phyloP scores from a whole-genome alignment of 176 grass and related monocot genomes.

The Dendrocalamus sinicus region DNA sequence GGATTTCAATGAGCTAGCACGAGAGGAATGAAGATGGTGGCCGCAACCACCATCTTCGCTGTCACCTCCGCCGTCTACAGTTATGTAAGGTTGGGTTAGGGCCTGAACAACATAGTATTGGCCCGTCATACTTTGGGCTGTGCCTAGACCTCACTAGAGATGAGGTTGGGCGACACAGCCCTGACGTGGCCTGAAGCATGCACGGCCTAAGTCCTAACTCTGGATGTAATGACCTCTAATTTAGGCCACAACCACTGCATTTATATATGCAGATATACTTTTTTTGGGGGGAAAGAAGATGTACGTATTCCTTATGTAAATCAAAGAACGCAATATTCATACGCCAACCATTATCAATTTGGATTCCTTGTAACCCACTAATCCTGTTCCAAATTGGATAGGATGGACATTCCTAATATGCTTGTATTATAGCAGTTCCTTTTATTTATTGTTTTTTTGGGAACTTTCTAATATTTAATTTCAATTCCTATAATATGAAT shows the following conservation, averaged over 20 bases:
- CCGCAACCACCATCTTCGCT: too few relatives aligned
- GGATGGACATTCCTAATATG: not conserved
- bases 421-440: not conserved
- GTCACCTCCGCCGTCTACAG: too few relatives aligned
- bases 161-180: too few relatives aligned
- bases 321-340: not conserved
- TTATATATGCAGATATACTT: not conserved
- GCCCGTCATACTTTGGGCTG: too few relatives aligned
- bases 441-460: not conserved
- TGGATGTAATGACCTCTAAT: not conserved
- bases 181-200: too few relatives aligned
- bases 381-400: not conserved
- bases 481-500: not conserved
- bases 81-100: too few relatives aligned
- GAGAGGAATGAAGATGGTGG: too few relatives aligned
- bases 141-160: too few relatives aligned
- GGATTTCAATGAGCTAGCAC: too few relatives aligned
- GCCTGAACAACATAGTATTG: too few relatives aligned
- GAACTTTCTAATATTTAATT: not conserved
- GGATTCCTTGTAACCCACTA: not conserved
- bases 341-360: not conserved
- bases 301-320: not conserved
- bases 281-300: too few relatives aligned
- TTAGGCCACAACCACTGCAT: not conserved
- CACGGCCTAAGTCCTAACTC: too few relatives aligned